A percentile compares a stretch with the other conserved stretches of the same genome.
These are phyloP conservation scores for Claviceps monticola DNA, from an alignment of 2,329 filamentous ascomycete species.

Conservation along the genomic window DNA sequence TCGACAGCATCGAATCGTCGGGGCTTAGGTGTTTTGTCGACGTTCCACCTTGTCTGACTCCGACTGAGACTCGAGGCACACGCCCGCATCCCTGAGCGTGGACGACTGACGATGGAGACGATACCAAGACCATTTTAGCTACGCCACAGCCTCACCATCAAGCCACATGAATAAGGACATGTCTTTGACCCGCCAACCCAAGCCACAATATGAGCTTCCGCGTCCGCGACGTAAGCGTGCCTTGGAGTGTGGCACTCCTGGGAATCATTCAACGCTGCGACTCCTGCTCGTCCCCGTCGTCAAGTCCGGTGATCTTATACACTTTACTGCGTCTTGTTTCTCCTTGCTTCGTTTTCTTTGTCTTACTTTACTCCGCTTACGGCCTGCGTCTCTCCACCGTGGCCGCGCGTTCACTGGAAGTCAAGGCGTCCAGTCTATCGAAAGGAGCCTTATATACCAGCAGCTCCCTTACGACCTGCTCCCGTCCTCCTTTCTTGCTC, in stretches of 20 bases:
- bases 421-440: neutral
- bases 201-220: too few species aligned
- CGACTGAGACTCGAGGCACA: neutral
- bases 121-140: too few species aligned
- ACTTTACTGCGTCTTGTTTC: neutral
- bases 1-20: neutral
- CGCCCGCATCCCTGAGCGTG: neutral
- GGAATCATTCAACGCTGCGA: too few species aligned
- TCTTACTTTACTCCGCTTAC: neutral
- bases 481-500: neutral
- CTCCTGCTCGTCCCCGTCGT: slow-evolving; percentile 5
- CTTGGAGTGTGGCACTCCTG: too few species aligned
- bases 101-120: too few species aligned
- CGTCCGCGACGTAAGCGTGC: too few species aligned
- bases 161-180: too few species aligned
- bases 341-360: neutral
- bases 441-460: neutral
- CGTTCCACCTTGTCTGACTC: neutral
- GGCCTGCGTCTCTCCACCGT: neutral
- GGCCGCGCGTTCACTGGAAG: neutral
- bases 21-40: too few species aligned
- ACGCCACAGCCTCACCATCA: too few species aligned
- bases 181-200: too few species aligned
- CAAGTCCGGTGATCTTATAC: neutral
- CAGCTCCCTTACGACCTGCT: neutral